Percentiles rank a stretch among this genome's conserved stretches.
Conservation (phyloP, 164 flowering plant genomes). For the Vitis amurensis region DNA sequence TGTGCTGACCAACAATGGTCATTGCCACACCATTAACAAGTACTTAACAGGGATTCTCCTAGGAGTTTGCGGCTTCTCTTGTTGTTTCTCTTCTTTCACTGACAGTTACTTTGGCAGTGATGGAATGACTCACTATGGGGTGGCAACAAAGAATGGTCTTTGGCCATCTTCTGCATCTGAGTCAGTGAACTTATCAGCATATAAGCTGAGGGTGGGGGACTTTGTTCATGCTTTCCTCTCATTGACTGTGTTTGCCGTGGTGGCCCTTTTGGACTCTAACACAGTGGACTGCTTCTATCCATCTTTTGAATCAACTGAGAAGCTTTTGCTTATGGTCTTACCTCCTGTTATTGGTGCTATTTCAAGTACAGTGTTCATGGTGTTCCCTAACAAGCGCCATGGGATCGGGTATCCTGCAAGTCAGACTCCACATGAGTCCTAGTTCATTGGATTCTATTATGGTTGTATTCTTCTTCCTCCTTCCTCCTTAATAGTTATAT, state of each 20-base stretch:
- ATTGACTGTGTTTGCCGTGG: conserved; percentile 48
- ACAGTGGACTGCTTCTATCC: conserved; percentile 70
- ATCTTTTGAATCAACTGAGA: conserved; percentile 37
- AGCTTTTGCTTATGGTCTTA: conserved; percentile 51
- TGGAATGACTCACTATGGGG: conserved; percentile 56
- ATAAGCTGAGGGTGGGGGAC: conserved; percentile 61
- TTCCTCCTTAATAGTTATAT: too few relatives aligned
- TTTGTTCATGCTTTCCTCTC: conserved; percentile 70
- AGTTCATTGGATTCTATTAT: background rate
- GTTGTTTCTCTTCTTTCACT: conserved; percentile 67
- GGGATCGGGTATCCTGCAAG: conserved; percentile 74
- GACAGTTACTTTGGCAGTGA: conserved; percentile 65
- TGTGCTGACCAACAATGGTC: conserved; percentile 70
- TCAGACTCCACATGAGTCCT: background rate
- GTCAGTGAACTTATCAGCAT: conserved; percentile 34
- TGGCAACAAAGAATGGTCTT: conserved; percentile 64
- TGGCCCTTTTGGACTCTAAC: conserved; percentile 59
- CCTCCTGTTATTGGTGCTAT: conserved; percentile 68
- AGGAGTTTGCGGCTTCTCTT: conserved; percentile 53
- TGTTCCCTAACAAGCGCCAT: conserved; percentile 75
- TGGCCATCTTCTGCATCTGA: conserved; percentile 36
- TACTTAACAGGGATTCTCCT: conserved; percentile 48
- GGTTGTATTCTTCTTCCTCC: too few relatives aligned
- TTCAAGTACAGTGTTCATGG: conserved; percentile 45
- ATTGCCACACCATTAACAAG: conserved; percentile 63